Evolutionary conservation across 2,329 filamentous ascomycete genomes (phyloP), one percentile per base, ranked within the genome.

Genomic region (Ceratocystis cubensis): DNA sequence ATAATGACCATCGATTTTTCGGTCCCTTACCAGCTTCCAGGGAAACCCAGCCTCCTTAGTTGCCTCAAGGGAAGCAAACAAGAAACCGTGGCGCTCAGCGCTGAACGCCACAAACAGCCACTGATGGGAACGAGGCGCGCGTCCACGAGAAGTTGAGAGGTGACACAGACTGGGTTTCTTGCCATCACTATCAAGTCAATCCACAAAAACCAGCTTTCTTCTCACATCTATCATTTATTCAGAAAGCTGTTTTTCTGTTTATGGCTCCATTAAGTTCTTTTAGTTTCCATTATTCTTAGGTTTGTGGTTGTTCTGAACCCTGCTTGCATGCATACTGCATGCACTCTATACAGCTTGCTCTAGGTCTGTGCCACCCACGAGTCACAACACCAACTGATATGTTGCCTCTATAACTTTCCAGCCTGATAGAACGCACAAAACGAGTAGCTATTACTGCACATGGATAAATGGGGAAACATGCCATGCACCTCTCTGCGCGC

Each of bases 291-390:
- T 7, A 59, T 30, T 20, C 56, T 33, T 59, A n/a, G 56, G 28
- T 33, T 59, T 59, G 56, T 59, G 56, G 13, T 59, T n/a, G 28
- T 5, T 37, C 33, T 59, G 56, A 33, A 37, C 56, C 56, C 56
- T 59, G 56, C 56, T 5, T 59, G 56, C 59, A 62, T 44, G 59
- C 59, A 62, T 17, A 15, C 59, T 62, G 41, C 59, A 62, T 62
- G 59, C 46, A 62, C 59, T 59, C 56, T 59, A 59, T n/a, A n/a
- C 48, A 41, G 37, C 13, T 15, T 28, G 20, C 59, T 62, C 59
- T 62, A 33, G n/a, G 41, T 62, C 59, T 62, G 33, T 62, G 59
- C 59, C 59, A 59, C 56, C 56, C 28, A 59, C 56, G 56, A 30
- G 53, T n/a, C 56, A 37, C 28, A 59, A 59, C 56, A 59, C 56